Evolutionary conservation across 2,329 filamentous ascomycete species (phyloP), one percentile per base, ranked within the genome.

Genomic region (Epichloe uncinata): DNA sequence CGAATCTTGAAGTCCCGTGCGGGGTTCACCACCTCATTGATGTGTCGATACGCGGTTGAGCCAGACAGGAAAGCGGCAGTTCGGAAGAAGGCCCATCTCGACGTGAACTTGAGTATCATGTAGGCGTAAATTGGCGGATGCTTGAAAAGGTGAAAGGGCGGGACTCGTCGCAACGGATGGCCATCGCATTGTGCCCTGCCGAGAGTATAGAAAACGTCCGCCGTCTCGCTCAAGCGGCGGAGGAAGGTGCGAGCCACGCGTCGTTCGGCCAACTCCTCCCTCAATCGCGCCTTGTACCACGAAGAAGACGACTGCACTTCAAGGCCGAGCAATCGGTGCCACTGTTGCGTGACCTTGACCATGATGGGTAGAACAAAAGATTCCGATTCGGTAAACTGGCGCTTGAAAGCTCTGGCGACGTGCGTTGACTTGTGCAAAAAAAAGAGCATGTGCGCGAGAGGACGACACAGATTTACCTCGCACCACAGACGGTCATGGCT

Each of bases 1-100:
- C 50, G 42, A 0, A 66, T 45, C 51, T 67, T 71, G 42, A 46
- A 7, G 35, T 68, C 63, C 49, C 69, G 72, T 34, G 52, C 57
- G 1, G 69, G 70, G 56, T 73, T 73, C 16, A 72, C 61, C 1
- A 73, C 70, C 58, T 73, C 71, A 5, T 66, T 56, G 2, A 73
- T 61, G 3, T 49, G 42, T 4, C 51, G 43, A 48, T 53, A 51
- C 7, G 57, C 33, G 11, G 58, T 50, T 13, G 52, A 55, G 6
- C 58, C 45, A 50, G 65, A 68, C 1, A 69, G 48, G 4, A 52
- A 52, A 5, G 69, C 66, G 8, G 63, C 63, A 1, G 56, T 54
- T 34, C 61, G 63, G 52, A 69, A 73, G 52, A 73, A 72, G 11
- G 50, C 49, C 65, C 67, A 72, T 16, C 69, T 61, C 7, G 61